Evolutionary conservation across 306 rosid species (phyloP).

Genomic region (Cicer judaicum): DNA sequence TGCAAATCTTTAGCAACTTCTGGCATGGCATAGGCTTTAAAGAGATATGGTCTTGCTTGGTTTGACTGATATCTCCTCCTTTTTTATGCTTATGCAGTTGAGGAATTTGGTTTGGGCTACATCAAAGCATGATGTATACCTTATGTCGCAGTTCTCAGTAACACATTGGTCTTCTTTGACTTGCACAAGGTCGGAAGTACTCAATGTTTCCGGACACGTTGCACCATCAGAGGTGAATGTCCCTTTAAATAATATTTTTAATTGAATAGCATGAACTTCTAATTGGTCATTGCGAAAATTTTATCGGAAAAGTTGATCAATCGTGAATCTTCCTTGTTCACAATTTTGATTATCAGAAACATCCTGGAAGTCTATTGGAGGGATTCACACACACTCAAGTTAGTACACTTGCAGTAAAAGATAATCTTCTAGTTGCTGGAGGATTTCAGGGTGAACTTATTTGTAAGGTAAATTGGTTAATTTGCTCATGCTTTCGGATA

Average conservation of each 20-base stretch:
- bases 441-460: constrained; percentile 92
- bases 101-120: constrained; percentile 92
- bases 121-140: constrained; percentile 84
- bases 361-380: constrained; percentile 80
- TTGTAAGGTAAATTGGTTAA: constrained; percentile 64
- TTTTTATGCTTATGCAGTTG: constrained; percentile 58
- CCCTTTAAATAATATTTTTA: constrained; percentile 7
- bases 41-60: constrained; percentile 25
- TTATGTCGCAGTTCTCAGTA: constrained; percentile 68
- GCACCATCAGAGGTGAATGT: constrained; percentile 75
- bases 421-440: constrained; percentile 79
- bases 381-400: constrained; percentile 79
- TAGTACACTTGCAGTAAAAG: constrained; percentile 84
- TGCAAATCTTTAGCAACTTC: constrained; percentile 26
- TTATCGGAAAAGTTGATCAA: constrained; percentile 3
- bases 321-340: constrained; percentile 8
- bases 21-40: constrained; percentile 15
- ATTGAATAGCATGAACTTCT: not conserved
- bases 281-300: constrained; percentile 3
- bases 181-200: constrained; percentile 63
- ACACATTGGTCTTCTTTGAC: constrained; percentile 76
- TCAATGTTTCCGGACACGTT: constrained; percentile 77
- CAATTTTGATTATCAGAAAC: constrained; percentile 57
- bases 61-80: constrained; percentile 30
- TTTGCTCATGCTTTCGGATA: constrained; percentile 28